These are phyloP conservation scores for Pseudonitzschia multiseries DNA, from an alignment of 108 stramenopile genomes.

Conservation along the genomic window DNA sequence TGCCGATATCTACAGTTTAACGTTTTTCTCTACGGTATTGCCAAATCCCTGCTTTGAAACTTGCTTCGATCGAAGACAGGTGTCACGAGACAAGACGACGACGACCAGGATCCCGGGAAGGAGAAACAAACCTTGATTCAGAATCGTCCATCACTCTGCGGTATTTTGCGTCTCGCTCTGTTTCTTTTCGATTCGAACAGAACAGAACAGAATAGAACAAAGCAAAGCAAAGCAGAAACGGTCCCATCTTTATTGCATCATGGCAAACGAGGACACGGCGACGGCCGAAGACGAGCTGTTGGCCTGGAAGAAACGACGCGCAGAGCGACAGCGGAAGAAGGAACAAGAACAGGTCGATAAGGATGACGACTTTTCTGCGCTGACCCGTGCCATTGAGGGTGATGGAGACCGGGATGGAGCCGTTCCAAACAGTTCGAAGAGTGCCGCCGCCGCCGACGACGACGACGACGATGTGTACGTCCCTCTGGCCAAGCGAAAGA, in stretches of 20 bases:
- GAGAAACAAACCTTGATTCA: too few relatives aligned
- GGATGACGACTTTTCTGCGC: constrained; percentile 15
- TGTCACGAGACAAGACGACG: too few relatives aligned
- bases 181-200: too few relatives aligned
- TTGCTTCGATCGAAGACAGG: too few relatives aligned
- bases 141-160: too few relatives aligned
- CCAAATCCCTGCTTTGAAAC: too few relatives aligned
- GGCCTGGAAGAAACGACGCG: constrained; percentile 40
- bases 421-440: not conserved
- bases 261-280: constrained; percentile 5
- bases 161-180: too few relatives aligned
- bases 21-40: too few relatives aligned
- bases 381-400: not conserved
- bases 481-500: constrained; percentile 28
- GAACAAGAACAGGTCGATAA: constrained; percentile 17
- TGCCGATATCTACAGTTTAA: too few relatives aligned
- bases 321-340: constrained; percentile 13
- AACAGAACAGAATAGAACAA: too few relatives aligned
- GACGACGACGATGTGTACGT: constrained; percentile 26
- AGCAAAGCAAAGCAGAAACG: too few relatives aligned
- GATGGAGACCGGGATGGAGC: not conserved
- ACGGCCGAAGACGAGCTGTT: constrained; percentile 17
- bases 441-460: not conserved
- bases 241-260: not conserved
- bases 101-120: too few relatives aligned